Evolutionary conservation across 164 flowering plant genomes (phyloP).

Genomic region (Dillenia turbinata): DNA sequence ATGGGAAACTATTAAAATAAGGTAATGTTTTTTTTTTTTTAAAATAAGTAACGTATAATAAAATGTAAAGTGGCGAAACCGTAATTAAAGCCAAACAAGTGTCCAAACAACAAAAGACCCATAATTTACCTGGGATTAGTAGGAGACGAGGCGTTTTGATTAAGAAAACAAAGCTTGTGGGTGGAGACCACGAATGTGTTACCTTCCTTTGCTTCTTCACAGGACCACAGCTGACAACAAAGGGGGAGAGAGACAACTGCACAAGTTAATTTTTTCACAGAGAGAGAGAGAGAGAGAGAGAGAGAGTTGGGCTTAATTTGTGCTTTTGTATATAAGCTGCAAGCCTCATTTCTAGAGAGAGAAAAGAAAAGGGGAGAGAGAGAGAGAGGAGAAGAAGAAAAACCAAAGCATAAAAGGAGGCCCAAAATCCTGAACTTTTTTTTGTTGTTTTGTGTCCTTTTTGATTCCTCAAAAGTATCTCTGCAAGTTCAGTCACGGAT

Average conservation of each 20-base stretch:
- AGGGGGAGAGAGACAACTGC: not conserved
- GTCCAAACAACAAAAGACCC: not conserved
- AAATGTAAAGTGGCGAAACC: not conserved
- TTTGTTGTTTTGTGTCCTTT: constrained; percentile 3
- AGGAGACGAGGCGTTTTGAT: not conserved
- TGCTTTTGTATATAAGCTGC: constrained; percentile 9
- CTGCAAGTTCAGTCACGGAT: constrained; percentile 3
- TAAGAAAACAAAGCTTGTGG: constrained; percentile 1
- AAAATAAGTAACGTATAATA: not conserved
- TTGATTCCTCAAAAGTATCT: not conserved
- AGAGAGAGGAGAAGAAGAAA: not conserved
- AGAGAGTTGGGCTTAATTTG: constrained; percentile 7
- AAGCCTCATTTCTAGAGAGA: not conserved
- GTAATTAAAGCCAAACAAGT: not conserved
- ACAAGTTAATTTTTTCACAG: not conserved
- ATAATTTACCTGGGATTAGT: not conserved
- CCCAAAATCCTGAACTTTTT: not conserved
- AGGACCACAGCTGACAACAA: constrained; percentile 16
- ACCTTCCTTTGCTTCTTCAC: not conserved
- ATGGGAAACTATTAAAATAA: no score
- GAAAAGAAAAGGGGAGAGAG: not conserved
- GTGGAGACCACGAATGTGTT: constrained; percentile 28
- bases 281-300: not conserved
- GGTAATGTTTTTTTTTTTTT: not conserved
- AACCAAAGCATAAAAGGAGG: not conserved